Base-by-base conservation (phyloP, 352 stramenopile genomes). In the Pythium scleroteichum region DNA sequence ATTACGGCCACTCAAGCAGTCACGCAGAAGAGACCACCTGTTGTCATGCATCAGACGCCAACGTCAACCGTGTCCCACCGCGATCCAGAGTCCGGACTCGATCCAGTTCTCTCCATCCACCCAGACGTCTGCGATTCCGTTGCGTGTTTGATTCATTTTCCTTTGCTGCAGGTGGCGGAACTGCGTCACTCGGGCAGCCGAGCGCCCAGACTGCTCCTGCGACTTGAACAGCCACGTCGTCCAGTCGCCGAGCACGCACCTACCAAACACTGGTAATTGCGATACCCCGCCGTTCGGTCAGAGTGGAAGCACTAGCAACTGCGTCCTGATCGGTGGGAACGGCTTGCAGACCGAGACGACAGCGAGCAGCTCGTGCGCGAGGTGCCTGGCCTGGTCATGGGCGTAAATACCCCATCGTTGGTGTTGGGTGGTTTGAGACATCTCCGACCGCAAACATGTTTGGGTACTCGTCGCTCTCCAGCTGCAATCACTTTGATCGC, bases 371-470 rank as follows among this genome's bases (percentile, higher is more conserved):
- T 80, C 66, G 2, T 42, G 57, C 16, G 64, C 76, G 12, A 85
- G 58, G 64, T 79, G 66, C 46, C 73, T 74, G 46, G 59, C 73
- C 58, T 87, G 75, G 40, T 71, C 53, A 29, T 56, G 63, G 14
- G 71, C 78, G 64, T 56, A 77, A 63, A n/a, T 72, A 76, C 46
- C 58, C 67, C 12, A 73, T 47, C 64, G 81, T 85, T 8, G 74
- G 73, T 24, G 69, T 77, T 27, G 62, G 35, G 54, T 78, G 75
- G 69, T 80, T 85, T 52, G 53, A 77, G 10, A 62, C 67, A 56
- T 87, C 75, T 44, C 75, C 78, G 16, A 85, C 52, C 35, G 68
- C 71, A 52, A 80, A 84, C 19, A 87, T 74, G 60, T 84, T 71
- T 4, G 66, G 29, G 59, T 73, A 87, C 54, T 66, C 56, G 0